Percentiles rank a stretch among this genome's conserved stretches.
phyloP scores from a whole-genome alignment of 306 rosid genomes.

The Malus asiatica region DNA sequence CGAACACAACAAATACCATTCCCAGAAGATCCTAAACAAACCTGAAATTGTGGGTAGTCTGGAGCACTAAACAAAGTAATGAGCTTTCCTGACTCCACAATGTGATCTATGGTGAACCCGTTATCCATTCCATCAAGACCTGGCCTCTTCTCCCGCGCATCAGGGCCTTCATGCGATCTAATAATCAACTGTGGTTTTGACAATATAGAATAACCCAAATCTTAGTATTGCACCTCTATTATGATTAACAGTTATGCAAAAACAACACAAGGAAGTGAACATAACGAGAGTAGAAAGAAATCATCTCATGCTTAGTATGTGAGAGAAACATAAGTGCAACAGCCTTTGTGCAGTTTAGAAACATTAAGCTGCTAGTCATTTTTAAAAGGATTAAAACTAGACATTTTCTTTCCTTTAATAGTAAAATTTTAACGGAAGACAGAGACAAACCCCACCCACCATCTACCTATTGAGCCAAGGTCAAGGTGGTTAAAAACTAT shows the following conservation, averaged over 20 bases:
- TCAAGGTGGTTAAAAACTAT: background rate
- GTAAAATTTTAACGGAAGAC: background rate
- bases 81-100: conserved; percentile 81
- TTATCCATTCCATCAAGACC: conserved; percentile 68
- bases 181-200: conserved; percentile 51
- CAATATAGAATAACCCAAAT: conserved; percentile 11
- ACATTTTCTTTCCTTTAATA: background rate
- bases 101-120: conserved; percentile 79
- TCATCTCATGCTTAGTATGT: background rate
- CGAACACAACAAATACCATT: background rate
- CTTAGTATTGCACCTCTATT: conserved; percentile 10
- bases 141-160: conserved; percentile 80
- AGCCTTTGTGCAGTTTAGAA: background rate
- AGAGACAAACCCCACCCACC: background rate
- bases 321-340: background rate
- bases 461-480: background rate
- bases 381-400: background rate
- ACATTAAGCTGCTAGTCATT: background rate
- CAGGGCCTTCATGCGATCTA: conserved; percentile 94
- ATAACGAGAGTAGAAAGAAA: background rate
- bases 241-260: background rate
- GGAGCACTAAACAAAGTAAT: conserved; percentile 87
- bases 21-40: conserved; percentile 18
- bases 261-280: background rate
- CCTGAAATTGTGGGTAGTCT: conserved; percentile 95